Percentiles rank a stretch among this genome's conserved stretches.
These are phyloP conservation scores for Fusarium napiforme DNA, from an alignment of 2,329 filamentous ascomycete species.

Conservation along the genomic window DNA sequence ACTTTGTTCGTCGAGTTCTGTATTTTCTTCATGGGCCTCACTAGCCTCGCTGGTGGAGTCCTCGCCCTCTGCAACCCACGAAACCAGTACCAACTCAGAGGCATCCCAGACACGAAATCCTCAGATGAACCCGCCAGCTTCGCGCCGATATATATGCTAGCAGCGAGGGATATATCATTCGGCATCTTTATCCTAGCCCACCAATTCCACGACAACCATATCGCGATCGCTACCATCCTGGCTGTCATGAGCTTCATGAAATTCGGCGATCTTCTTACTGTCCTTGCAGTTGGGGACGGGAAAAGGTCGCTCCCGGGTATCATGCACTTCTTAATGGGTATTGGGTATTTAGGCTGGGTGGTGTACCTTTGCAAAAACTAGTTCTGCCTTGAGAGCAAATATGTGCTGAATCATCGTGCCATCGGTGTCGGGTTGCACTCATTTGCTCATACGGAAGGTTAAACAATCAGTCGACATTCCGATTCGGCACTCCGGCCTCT, in stretches of 20 bases:
- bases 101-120: background rate
- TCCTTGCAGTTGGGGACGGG: background rate
- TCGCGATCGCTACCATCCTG: background rate
- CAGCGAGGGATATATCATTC: background rate
- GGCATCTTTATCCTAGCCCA: background rate
- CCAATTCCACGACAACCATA: background rate
- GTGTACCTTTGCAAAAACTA: background rate
- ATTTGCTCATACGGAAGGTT: background rate
- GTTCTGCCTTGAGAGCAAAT: fast-evolving
- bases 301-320: background rate
- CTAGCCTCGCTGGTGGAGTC: background rate
- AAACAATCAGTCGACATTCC: background rate
- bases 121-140: background rate
- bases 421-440: background rate
- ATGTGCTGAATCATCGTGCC: no score
- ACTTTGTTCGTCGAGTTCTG: background rate
- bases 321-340: background rate
- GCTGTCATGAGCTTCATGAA: background rate
- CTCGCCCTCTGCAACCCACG: background rate
- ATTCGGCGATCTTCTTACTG: background rate
- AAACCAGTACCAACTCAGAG: background rate
- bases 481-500: no score
- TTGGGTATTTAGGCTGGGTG: background rate
- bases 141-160: background rate
- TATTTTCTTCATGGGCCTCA: background rate